Conservation (phyloP, 768 basidiomycete genomes). For the Termitomyces sp. region DNA sequence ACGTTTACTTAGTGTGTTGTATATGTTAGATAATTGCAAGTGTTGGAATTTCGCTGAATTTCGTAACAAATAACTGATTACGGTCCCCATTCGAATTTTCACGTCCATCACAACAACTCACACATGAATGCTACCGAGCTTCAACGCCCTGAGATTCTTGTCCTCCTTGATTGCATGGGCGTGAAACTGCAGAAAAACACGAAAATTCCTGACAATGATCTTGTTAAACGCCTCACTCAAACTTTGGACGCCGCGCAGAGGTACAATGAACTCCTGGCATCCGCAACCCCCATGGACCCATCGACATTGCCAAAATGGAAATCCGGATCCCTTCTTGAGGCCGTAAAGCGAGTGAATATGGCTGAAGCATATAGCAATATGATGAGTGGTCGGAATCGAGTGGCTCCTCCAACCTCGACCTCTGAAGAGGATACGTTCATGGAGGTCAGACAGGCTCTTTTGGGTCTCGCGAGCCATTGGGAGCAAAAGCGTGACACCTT, state of each 20-base stretch:
- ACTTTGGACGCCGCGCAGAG: slow-evolving; percentile 25
- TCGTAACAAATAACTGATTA: no score
- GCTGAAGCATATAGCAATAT: slow-evolving; percentile 14
- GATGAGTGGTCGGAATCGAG: slow-evolving; percentile 4
- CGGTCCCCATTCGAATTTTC: no score
- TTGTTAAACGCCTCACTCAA: slow-evolving; percentile 18
- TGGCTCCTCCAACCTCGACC: slow-evolving; percentile 10
- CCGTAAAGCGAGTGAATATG: slow-evolving; percentile 17
- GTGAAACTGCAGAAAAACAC: slow-evolving; percentile 23
- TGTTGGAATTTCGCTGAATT: no score
- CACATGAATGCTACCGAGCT: slow-evolving; percentile 8
- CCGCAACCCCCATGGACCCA: slow-evolving; percentile 6
- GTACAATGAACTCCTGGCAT: slow-evolving; percentile 15
- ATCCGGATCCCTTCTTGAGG: slow-evolving; percentile 14
- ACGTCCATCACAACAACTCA: not conserved
- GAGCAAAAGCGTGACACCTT: slow-evolving; percentile 15
- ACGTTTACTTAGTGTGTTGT: no score
- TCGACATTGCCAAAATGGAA: slow-evolving; percentile 14
- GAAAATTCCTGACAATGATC: slow-evolving; percentile 22
- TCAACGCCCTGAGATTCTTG: slow-evolving; percentile 9
- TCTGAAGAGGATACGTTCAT: slow-evolving; percentile 25
- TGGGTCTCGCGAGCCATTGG: slow-evolving; percentile 17
- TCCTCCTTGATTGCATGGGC: slow-evolving; percentile 23
- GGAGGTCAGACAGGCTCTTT: slow-evolving; percentile 23
- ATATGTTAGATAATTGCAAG: no score